Percentiles rank a stretch among this genome's conserved stretches.
Conservation (phyloP, 768 basidiomycete genomes). For the Calocybe indica region DNA sequence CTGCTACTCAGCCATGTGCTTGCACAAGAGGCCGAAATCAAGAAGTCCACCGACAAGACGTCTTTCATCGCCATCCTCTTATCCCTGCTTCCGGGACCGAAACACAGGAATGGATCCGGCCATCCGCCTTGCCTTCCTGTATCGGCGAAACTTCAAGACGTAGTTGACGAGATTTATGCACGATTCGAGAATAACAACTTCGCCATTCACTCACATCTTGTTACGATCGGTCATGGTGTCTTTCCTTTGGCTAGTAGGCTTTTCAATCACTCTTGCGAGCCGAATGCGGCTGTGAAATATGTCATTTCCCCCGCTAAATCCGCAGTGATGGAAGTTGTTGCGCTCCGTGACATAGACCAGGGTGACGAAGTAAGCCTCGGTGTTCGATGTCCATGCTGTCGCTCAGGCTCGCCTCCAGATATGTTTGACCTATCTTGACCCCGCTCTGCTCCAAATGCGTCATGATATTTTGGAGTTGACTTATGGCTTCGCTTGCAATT, state of each 20-base stretch:
- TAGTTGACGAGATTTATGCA: constrained; percentile 32
- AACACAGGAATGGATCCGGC: no score
- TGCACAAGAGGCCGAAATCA: constrained; percentile 21
- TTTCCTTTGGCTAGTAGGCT: constrained; percentile 74
- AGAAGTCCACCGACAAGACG: no score
- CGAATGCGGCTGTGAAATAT: constrained; percentile 67
- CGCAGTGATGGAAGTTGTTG: constrained; percentile 59
- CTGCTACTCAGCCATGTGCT: constrained; percentile 60
- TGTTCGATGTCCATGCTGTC: background rate
- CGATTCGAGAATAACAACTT: constrained; percentile 84
- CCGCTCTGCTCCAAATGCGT: constrained; percentile 60
- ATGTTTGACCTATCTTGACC: constrained; percentile 72
- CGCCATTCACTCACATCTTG: constrained; percentile 67
- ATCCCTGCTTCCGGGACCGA: constrained; percentile 36
- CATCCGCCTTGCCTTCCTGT: no score
- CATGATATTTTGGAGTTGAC: constrained; percentile 51
- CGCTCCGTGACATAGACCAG: constrained; percentile 46
- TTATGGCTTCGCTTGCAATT: constrained; percentile 66
- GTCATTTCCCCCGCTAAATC: constrained; percentile 27
- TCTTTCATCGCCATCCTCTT: constrained; percentile 26
- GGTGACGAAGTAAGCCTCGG: constrained; percentile 57
- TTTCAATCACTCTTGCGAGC: constrained; percentile 80
- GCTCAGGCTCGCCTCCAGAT: constrained; percentile 36
- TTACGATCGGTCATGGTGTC: constrained; percentile 64
- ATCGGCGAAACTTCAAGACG: no score